These are phyloP conservation scores for Colletotrichum chlorophyti DNA, from an alignment of 2,329 filamentous ascomycete species.

Conservation along the genomic window DNA sequence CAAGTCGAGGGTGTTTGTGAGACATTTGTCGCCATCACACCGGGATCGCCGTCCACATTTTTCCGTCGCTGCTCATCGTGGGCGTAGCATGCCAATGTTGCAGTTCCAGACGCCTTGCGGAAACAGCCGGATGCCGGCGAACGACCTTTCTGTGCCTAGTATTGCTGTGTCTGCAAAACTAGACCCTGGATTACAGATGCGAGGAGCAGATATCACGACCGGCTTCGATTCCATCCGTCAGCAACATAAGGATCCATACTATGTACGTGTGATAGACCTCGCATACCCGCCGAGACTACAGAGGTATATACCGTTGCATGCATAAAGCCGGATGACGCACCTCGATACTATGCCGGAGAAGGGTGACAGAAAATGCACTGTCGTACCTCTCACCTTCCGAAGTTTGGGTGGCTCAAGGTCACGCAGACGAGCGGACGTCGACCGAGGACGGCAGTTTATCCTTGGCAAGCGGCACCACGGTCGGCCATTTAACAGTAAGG, in stretches of 20 bases:
- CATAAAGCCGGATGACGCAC: conserved; percentile 29
- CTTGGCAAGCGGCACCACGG: conserved; percentile 18
- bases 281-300: conserved; percentile 31
- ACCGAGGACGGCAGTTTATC: conserved; percentile 25
- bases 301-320: conserved; percentile 16
- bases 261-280: conserved; percentile 31
- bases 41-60: not conserved
- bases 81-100: too few relatives aligned
- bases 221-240: conserved; percentile 2
- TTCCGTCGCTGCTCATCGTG: not conserved
- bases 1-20: conserved; percentile 14
- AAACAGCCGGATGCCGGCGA: not conserved
- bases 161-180: conserved; percentile 1
- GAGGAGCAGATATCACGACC: not conserved
- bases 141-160: conserved; percentile 3
- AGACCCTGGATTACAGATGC: conserved; percentile 22
- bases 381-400: not conserved
- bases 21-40: conserved; percentile 13
- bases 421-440: conserved; percentile 22
- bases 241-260: too few relatives aligned
- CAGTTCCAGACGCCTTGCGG: too few relatives aligned
- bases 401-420: conserved; percentile 23
- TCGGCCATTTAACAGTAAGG: conserved; percentile 14
- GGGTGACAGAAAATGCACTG: not conserved
- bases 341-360: conserved; percentile 14